These are phyloP conservation scores for Infundibulicybe gibba DNA, from an alignment of 768 basidiomycete species.

Conservation along the genomic window DNA sequence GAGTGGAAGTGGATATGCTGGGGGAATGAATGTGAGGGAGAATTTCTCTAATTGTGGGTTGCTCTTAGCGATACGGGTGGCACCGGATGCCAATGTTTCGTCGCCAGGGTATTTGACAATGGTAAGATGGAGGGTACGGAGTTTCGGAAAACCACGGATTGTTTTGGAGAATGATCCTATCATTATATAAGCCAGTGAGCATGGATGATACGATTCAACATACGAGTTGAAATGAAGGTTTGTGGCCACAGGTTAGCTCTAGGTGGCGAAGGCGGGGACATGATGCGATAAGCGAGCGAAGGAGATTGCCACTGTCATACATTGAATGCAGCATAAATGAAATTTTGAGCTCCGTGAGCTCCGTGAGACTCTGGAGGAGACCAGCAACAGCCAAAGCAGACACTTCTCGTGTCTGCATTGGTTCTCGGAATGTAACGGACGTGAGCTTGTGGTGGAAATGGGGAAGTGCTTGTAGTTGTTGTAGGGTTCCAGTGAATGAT, in stretches of 20 bases:
- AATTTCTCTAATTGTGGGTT: constrained; percentile 69
- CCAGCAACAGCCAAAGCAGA: constrained; percentile 58
- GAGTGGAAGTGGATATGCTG: constrained; percentile 44
- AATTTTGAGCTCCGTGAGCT: constrained; percentile 56
- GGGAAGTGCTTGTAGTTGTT: constrained; percentile 62
- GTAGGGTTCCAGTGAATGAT: constrained; percentile 63
- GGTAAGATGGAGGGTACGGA: constrained; percentile 59
- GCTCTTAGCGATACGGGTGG: constrained; percentile 55
- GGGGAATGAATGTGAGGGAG: constrained; percentile 61
- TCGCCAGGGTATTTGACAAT: constrained; percentile 69
- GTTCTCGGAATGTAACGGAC: constrained; percentile 60
- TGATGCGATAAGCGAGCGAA: constrained; percentile 61
- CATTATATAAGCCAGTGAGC: neutral
- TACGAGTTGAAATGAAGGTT: constrained; percentile 73
- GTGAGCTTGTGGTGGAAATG: constrained; percentile 46
- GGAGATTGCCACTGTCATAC: constrained; percentile 69
- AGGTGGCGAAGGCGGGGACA: constrained; percentile 65
- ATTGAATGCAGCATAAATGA: constrained; percentile 68
- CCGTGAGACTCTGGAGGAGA: constrained; percentile 53
- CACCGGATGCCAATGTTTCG: constrained; percentile 53
- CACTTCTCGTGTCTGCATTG: constrained; percentile 64
- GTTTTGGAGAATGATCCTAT: constrained; percentile 63
- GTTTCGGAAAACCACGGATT: constrained; percentile 57
- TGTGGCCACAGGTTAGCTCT: constrained; percentile 62
- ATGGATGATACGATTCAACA: constrained; percentile 14